Evolutionary conservation across 768 basidiomycete species (phyloP).

Genomic region (Lentinula sp.): DNA sequence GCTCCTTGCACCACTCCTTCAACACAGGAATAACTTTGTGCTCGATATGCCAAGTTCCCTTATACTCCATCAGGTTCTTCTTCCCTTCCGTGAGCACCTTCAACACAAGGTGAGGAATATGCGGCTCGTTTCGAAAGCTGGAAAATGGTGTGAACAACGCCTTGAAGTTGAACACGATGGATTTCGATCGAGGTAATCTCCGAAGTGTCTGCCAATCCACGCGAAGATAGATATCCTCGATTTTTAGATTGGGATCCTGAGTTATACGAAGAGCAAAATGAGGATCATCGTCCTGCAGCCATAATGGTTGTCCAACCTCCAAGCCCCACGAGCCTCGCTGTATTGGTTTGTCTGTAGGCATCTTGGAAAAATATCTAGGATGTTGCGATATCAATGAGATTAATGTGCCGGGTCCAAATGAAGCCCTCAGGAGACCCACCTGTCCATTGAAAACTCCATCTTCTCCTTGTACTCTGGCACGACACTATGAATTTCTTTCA

Average conservation of each 20-base stretch:
- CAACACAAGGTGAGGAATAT: constrained; percentile 39
- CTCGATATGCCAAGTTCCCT: constrained; percentile 32
- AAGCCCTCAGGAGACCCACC: constrained; percentile 20
- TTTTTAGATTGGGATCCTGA: constrained; percentile 27
- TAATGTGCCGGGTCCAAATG: not conserved
- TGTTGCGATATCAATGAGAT: not conserved
- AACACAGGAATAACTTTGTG: constrained; percentile 41
- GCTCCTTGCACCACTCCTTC: constrained; percentile 38
- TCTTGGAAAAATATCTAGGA: constrained; percentile 39
- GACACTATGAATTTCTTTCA: constrained; percentile 39
- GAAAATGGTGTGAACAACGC: constrained; percentile 45
- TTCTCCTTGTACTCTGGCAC: constrained; percentile 47
- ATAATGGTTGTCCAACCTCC: constrained; percentile 45
- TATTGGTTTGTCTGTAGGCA: constrained; percentile 42
- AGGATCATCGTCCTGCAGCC: constrained; percentile 31
- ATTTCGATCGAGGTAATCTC: constrained; percentile 37
- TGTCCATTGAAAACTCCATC: constrained; percentile 42
- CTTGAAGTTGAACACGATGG: constrained; percentile 50
- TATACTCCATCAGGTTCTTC: constrained; percentile 34
- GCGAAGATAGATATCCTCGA: constrained; percentile 37
- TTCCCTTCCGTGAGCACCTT: constrained; percentile 37
- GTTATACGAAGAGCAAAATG: constrained; percentile 25
- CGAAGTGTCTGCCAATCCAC: constrained; percentile 54
- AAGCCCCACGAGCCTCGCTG: constrained; percentile 48
- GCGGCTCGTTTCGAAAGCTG: constrained; percentile 37